These are phyloP conservation scores for Lachnellula subtilissima DNA, from an alignment of 2,329 filamentous ascomycete species.

Conservation along the genomic window DNA sequence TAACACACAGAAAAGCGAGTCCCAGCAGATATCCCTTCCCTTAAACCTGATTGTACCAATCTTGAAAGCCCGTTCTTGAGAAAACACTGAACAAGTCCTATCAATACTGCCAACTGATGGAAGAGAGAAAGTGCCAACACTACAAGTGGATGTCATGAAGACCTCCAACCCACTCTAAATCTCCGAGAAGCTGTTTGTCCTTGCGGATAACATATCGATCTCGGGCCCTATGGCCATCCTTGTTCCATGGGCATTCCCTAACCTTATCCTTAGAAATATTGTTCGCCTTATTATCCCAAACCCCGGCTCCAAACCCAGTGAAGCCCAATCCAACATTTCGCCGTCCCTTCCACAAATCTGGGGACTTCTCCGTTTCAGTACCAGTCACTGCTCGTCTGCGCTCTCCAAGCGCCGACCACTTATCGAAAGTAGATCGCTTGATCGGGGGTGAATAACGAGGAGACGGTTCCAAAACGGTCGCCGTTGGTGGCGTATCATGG, in stretches of 20 bases:
- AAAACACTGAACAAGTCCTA: conserved; percentile 4
- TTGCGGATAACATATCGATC: conserved; percentile 47
- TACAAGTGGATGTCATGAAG: conserved; percentile 67
- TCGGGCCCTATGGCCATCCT: conserved; percentile 41
- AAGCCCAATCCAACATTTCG: conserved; percentile 43
- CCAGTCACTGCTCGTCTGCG: conserved; percentile 65
- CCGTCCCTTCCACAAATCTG: conserved; percentile 41
- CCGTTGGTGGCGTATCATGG: conserved; percentile 52
- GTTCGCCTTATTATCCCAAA: conserved; percentile 31
- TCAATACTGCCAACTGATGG: conserved; percentile 3
- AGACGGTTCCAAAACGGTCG: conserved; percentile 34
- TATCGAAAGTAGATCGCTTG: conserved; percentile 66
- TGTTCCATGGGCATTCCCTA: conserved; percentile 46
- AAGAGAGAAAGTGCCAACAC: conserved; percentile 19
- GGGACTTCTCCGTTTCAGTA: conserved; percentile 46
- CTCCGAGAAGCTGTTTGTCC: conserved; percentile 55
- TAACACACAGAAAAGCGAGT: conserved; percentile 35
- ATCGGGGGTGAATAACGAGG: conserved; percentile 60
- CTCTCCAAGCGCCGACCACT: conserved; percentile 86
- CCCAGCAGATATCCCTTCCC: conserved; percentile 20
- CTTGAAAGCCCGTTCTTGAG: not conserved
- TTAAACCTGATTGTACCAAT: conserved; percentile 2
- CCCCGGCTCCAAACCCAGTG: conserved; percentile 39
- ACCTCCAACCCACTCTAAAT: conserved; percentile 92
- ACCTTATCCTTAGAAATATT: conserved; percentile 34